Base-by-base conservation (phyloP, 139 green algal genomes). In the Chloropicon primus region DNA sequence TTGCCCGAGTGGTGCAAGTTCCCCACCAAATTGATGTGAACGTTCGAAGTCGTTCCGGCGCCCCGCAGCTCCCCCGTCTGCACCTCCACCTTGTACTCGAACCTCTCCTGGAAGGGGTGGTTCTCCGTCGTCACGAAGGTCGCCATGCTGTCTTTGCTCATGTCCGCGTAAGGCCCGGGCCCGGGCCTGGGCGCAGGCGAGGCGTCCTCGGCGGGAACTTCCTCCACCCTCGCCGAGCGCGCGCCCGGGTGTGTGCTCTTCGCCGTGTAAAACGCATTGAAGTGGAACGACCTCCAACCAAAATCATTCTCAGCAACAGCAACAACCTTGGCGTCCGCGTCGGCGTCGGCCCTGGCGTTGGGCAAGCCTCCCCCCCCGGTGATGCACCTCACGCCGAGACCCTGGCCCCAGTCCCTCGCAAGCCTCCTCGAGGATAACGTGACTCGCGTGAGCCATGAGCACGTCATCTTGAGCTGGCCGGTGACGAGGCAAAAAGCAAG, bases 21-120 rank as follows among this genome's bases (percentile, higher is more conserved):
- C 28, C 89, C 89, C 17, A 92, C 79, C 1, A 92, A 79, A 74
- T 88, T 84, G 17, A 91, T 26, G 21, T 75, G 79, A 0, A 82
- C 86, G 1, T 76, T 73, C 22, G 79, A 75, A 1, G 80, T 26
- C 2, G 86, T 94, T 26, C 92, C 92, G 22, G 92, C 92, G 0
- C 92, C 92, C 1, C 92, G 81, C 26, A 94, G 80, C 25, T 92
- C 89, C n/a, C 91, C 92, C 1, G 92, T 97, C 0, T 88, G 78
- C 25, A 96, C 78, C 27, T 73, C 25, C 2, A 83, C 27, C 0
- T 28, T 23, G 72, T 83, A 83, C 41, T 62, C 41, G 41, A n/a
- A 62, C 41, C 41, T 62, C 10, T 62, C 41, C 41, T 62, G 10
- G 17, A 62, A 62, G 10, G 41, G 17, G 41, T 62, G 41, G 41